Evolutionary conservation across 495 filamentous ascomycete genomes (phyloP).

Genomic region (Massariosphaeria phaeospora): DNA sequence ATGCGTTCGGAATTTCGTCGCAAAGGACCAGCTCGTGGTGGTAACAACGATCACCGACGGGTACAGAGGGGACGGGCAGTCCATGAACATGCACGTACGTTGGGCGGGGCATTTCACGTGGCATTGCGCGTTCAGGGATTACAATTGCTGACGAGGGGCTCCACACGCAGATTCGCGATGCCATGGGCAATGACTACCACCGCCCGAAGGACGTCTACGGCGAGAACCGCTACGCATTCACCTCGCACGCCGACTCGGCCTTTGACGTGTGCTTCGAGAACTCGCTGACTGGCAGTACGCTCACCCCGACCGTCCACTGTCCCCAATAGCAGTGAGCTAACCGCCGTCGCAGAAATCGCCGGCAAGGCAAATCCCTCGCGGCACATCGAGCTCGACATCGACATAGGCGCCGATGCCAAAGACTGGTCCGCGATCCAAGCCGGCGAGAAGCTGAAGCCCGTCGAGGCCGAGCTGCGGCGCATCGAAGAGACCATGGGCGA

Average conservation of each 20-base stretch:
- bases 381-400: slow-evolving; percentile 90
- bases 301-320: not conserved
- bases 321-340: too few species aligned
- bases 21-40: slow-evolving; percentile 90
- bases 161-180: slow-evolving; percentile 73
- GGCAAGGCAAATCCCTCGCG: slow-evolving; percentile 59
- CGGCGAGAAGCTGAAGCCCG: slow-evolving; percentile 93
- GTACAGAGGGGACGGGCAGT: slow-evolving; percentile 82
- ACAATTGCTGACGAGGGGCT: slow-evolving; percentile 7
- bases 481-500: slow-evolving; percentile 50
- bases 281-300: slow-evolving; percentile 61
- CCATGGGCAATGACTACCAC: slow-evolving; percentile 91
- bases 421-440: slow-evolving; percentile 97
- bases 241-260: slow-evolving; percentile 84
- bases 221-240: slow-evolving; percentile 90
- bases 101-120: not conserved
- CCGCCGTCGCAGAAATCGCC: too few species aligned
- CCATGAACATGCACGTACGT: slow-evolving; percentile 92
- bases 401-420: slow-evolving; percentile 96
- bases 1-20: slow-evolving; percentile 96
- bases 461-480: slow-evolving; percentile 90
- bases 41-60: slow-evolving; percentile 90
- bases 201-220: slow-evolving; percentile 85
- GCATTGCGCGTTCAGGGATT: not conserved
- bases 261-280: slow-evolving; percentile 99